Conservation (phyloP, 176 grass and related monocot genomes). For the Panicum miliaceum region DNA sequence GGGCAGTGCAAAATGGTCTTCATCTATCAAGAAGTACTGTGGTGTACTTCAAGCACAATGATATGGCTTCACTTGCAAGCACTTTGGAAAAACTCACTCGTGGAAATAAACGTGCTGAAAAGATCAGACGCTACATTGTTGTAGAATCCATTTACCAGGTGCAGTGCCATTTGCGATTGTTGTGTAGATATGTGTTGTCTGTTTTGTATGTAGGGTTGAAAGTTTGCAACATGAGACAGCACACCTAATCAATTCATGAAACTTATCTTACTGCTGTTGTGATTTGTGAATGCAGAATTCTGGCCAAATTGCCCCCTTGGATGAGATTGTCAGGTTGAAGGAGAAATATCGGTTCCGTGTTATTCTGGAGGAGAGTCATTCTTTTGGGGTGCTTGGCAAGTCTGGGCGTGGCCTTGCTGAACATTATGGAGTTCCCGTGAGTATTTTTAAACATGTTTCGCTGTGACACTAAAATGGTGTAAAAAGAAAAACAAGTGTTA, state of each 20-base stretch:
- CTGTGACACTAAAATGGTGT: neutral
- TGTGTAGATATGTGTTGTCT: slow-evolving; percentile 9
- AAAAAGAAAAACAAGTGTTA: neutral
- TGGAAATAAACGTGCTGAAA: slow-evolving; percentile 80
- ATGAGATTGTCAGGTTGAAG: slow-evolving; percentile 94
- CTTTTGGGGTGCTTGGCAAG: slow-evolving; percentile 94
- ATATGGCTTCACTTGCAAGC: slow-evolving; percentile 84
- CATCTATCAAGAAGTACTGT: slow-evolving; percentile 92
- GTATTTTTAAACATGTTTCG: slow-evolving; percentile 32
- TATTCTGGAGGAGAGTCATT: slow-evolving; percentile 93
- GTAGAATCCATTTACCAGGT: slow-evolving; percentile 97
- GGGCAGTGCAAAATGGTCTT: slow-evolving; percentile 95
- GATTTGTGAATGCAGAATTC: slow-evolving; percentile 68
- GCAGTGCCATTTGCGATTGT: slow-evolving; percentile 4
- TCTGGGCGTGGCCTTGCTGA: slow-evolving; percentile 93
- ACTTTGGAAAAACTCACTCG: slow-evolving; percentile 82
- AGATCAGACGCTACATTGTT: slow-evolving; percentile 96
- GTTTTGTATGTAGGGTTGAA: slow-evolving; percentile 32
- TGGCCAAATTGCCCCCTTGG: slow-evolving; percentile 82
- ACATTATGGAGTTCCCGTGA: slow-evolving; percentile 81
- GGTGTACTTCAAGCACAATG: slow-evolving; percentile 99
- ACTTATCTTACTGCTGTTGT: slow-evolving; percentile 17
- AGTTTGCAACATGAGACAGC: slow-evolving; percentile 30
- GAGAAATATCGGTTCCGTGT: slow-evolving; percentile 93
- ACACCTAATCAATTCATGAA: slow-evolving; percentile 30